These are phyloP conservation scores for Monosporozyma aerobia DNA, from an alignment of 805 yeast genomes.

Conservation along the genomic window DNA sequence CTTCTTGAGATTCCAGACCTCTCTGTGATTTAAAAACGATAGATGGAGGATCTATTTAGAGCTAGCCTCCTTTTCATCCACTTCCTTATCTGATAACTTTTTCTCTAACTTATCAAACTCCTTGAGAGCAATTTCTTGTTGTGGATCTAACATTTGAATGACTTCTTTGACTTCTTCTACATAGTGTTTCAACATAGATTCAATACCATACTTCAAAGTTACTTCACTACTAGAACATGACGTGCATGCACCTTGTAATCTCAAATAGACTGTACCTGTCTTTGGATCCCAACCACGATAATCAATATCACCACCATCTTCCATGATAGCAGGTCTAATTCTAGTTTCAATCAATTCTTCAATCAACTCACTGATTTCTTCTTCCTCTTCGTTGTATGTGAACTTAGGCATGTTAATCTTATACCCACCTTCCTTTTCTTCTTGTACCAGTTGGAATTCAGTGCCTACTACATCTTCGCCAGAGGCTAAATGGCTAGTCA, in stretches of 20 bases:
- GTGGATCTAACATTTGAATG: conserved; percentile 78
- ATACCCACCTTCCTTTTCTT: conserved; percentile 33
- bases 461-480: conserved; percentile 21
- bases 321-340: conserved; percentile 95
- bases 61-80: not conserved
- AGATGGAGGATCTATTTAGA: not conserved
- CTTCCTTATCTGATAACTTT: conserved; percentile 30
- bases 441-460: conserved; percentile 24
- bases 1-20: not conserved
- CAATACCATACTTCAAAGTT: conserved; percentile 91
- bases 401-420: conserved; percentile 24
- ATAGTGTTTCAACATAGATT: conserved; percentile 93
- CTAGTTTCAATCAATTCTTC: conserved; percentile 89
- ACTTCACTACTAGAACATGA: conserved; percentile 86
- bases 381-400: conserved; percentile 48
- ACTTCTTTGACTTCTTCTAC: conserved; percentile 92
- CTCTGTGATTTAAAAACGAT: not conserved
- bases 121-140: conserved; percentile 58
- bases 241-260: conserved; percentile 92
- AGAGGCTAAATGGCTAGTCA: conserved; percentile 23
- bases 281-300: conserved; percentile 79
- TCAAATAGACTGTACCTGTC: conserved; percentile 79
- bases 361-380: conserved; percentile 79
- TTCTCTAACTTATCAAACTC: conserved; percentile 82
- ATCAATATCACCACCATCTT: conserved; percentile 96